Evolutionary conservation across 352 stramenopile species (phyloP), one percentile per base, ranked within the genome.

Genomic region (Pilasporangium apinafurcum): DNA sequence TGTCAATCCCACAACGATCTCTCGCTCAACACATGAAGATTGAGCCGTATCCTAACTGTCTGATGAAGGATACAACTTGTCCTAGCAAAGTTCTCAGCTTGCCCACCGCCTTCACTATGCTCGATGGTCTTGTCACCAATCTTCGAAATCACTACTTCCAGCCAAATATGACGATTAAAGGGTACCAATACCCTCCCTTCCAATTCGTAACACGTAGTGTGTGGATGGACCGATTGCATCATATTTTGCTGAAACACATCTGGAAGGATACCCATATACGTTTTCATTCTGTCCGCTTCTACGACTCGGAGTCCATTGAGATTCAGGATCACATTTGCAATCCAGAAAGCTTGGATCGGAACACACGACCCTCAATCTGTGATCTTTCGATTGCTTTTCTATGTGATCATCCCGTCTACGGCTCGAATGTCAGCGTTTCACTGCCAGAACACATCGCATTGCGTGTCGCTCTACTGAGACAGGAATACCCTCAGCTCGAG

Each of bases 201-300:
- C 27, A 42, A 16, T 67, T 57, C 34, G 59, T 51, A n/a, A 65
- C 60, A 1, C 48, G 53, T 9, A 63, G 62, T 18, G 52, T 49
- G 5, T 72, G 65, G 65, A 44, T 76, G 30, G 65, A 76, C 13
- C 58, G 61, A 0, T 16, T 76, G 5, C 51, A 76, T 29, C 65
- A 72, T 9, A 58, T 50, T 20, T 2, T 72, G n/a, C 22, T 57
- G 13, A 38, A 46, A 13, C 42, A 29, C 2, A 37, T 53, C 16
- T n/a, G 33, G 12, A 61, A 54, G 26, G 59, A 56, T 8, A 17
- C 38, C 0, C 40, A 51, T 3, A 53, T 48, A 48, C 62, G 64
- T 18, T 28, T 52, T 17, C 51, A 69, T 27, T 59, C 44, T 5
- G 44, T 76, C 1, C 64, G 66, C n/a, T 33, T 39, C 39, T 55